Evolutionary conservation across 768 basidiomycete genomes (phyloP).

Genomic region (Tephrocybe sp.): DNA sequence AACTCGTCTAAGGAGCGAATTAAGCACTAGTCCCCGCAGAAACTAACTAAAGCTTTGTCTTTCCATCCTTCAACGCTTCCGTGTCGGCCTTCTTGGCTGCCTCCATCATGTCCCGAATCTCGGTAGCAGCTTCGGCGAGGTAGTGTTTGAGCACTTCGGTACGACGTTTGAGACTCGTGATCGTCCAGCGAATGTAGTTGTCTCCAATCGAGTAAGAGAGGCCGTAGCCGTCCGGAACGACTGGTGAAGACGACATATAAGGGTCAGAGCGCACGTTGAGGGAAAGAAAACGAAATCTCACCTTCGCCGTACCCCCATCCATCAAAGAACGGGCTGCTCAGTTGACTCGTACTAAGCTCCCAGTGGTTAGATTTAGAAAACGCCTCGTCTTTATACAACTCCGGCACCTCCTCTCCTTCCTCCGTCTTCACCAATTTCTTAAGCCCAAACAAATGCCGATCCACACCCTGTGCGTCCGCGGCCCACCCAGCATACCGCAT

Average conservation of each 20-base stretch:
- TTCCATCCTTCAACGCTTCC: background rate
- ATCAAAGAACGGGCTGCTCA: slow-evolving; percentile 78
- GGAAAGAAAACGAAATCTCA: slow-evolving; percentile 4
- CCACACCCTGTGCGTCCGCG: slow-evolving; percentile 91
- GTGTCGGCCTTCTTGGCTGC: slow-evolving; percentile 13
- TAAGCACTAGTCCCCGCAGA: too few relatives aligned
- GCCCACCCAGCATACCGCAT: slow-evolving; percentile 88
- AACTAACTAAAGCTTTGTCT: slow-evolving; percentile 15
- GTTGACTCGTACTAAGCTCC: slow-evolving; percentile 90
- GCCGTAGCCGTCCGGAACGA: slow-evolving; percentile 91
- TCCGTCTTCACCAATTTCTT: slow-evolving; percentile 52
- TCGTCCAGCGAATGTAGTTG: slow-evolving; percentile 84
- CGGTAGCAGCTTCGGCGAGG: slow-evolving; percentile 19
- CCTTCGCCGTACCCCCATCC: slow-evolving; percentile 81
- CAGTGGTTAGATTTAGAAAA: slow-evolving; percentile 76
- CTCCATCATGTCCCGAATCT: slow-evolving; percentile 22
- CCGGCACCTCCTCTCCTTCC: slow-evolving; percentile 70
- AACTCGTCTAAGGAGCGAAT: too few relatives aligned
- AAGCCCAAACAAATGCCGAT: slow-evolving; percentile 87
- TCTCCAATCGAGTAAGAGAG: slow-evolving; percentile 88
- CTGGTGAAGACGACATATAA: slow-evolving; percentile 33
- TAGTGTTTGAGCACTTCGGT: slow-evolving; percentile 62
- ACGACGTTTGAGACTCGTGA: slow-evolving; percentile 66
- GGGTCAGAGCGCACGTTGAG: slow-evolving; percentile 1
- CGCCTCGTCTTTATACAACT: slow-evolving; percentile 70